Conservation (phyloP, 345 rosid genomes). For the Heritiera littoralis region DNA sequence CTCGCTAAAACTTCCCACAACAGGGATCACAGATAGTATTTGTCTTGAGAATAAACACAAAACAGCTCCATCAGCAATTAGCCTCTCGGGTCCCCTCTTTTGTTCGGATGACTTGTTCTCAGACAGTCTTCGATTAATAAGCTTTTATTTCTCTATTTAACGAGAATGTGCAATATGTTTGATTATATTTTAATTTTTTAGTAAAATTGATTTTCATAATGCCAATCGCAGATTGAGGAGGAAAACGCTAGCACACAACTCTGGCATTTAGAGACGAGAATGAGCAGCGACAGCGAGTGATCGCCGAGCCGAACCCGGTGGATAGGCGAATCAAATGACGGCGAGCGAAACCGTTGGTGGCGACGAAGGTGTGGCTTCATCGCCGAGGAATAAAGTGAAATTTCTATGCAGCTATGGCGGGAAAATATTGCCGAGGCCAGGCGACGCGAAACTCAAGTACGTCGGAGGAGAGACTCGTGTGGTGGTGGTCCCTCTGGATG, state of each 20-base stretch:
- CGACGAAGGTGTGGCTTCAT: constrained; percentile 7
- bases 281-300: not conserved
- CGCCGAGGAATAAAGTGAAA: constrained; percentile 41
- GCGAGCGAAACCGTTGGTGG: constrained; percentile 6
- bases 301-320: not conserved
- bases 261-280: not conserved
- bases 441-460: constrained; percentile 75
- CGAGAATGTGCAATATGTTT: not conserved
- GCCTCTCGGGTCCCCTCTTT: not conserved
- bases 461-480: constrained; percentile 95
- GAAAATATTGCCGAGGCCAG: constrained; percentile 67
- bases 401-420: constrained; percentile 90
- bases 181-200: not conserved
- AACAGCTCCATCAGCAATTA: constrained; percentile 12
- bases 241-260: not conserved
- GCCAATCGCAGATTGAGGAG: not conserved
- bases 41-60: not conserved
- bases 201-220: not conserved
- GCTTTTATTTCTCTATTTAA: not conserved
- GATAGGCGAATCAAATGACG: not conserved
- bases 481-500: constrained; percentile 56
- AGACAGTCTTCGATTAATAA: not conserved
- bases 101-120: not conserved
- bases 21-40: constrained; percentile 11
- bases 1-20: not conserved